These are phyloP conservation scores for Cicer pinnatifidum DNA, from an alignment of 306 rosid species.

Conservation along the genomic window DNA sequence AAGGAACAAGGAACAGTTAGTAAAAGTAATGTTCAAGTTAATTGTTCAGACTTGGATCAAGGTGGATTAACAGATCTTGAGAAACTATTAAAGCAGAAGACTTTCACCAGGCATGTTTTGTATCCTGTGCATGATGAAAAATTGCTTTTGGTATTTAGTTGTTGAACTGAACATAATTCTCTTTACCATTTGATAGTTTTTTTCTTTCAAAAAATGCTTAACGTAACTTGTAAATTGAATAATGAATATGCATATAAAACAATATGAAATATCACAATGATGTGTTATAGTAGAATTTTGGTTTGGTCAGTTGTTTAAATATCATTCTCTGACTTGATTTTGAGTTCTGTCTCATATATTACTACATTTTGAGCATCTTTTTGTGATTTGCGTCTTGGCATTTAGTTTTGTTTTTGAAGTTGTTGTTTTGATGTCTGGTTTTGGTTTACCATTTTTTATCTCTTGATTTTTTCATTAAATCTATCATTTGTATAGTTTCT, in stretches of 20 bases:
- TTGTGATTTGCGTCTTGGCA: not conserved
- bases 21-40: conserved; percentile 48
- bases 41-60: conserved; percentile 47
- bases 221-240: conserved; percentile 6
- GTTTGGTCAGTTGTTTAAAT: not conserved
- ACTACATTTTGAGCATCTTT: not conserved
- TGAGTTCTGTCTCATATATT: not conserved
- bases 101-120: conserved; percentile 76
- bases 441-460: not conserved
- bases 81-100: conserved; percentile 80
- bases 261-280: not conserved
- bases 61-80: conserved; percentile 72
- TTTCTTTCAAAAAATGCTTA: conserved; percentile 14
- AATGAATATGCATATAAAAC: not conserved
- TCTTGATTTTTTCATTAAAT: not conserved
- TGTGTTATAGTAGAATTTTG: not conserved
- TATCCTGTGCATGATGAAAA: conserved; percentile 34
- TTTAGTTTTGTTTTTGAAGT: conserved; percentile 9
- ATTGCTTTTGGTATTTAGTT: conserved; percentile 34
- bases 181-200: not conserved
- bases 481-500: not conserved
- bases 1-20: conserved; percentile 48
- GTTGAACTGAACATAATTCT: not conserved
- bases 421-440: conserved; percentile 27
- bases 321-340: conserved; percentile 4